Percentiles rank a stretch among this genome's conserved stretches.
Conservation (phyloP, 2,329 filamentous ascomycete species). For the Rugonectria rugulosa region DNA sequence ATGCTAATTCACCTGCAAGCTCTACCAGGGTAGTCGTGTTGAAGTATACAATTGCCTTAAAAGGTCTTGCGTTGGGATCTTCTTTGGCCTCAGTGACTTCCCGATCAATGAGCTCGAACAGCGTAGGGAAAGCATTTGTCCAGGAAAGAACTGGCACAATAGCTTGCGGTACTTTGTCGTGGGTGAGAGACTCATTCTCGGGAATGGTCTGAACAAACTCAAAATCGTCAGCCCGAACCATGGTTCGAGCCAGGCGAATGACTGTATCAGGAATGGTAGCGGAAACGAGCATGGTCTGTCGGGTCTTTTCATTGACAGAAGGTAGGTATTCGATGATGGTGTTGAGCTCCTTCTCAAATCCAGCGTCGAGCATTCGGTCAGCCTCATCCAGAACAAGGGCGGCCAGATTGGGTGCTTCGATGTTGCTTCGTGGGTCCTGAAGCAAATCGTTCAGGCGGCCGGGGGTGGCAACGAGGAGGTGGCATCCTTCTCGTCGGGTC, state of each 20-base stretch:
- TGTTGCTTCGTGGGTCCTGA: conserved; percentile 66
- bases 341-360: conserved; percentile 72
- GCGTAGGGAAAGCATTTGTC: conserved; percentile 77
- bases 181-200: conserved; percentile 83
- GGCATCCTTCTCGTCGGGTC: conserved; percentile 80
- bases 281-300: conserved; percentile 95
- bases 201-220: conserved; percentile 90
- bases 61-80: conserved; percentile 61
- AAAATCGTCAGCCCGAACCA: conserved; percentile 81
- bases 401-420: conserved; percentile 81
- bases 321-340: conserved; percentile 71
- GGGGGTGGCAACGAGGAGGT: conserved; percentile 89
- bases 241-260: conserved; percentile 76
- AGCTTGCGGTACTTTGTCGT: conserved; percentile 83
- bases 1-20: conserved; percentile 64
- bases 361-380: conserved; percentile 98
- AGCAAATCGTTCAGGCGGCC: conserved; percentile 87
- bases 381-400: conserved; percentile 97
- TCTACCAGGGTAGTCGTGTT: conserved; percentile 79
- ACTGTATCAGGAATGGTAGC: conserved; percentile 90
- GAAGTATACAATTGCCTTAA: conserved; percentile 97
- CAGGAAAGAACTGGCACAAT: conserved; percentile 72
- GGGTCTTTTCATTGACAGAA: conserved; percentile 64
- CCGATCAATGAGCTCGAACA: conserved; percentile 77
- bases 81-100: conserved; percentile 57